Percentiles rank a stretch among this genome's conserved stretches.
These are phyloP conservation scores for Ganoderma sp. DNA, from an alignment of 1,284 basidiomycete genomes.

Conservation along the genomic window DNA sequence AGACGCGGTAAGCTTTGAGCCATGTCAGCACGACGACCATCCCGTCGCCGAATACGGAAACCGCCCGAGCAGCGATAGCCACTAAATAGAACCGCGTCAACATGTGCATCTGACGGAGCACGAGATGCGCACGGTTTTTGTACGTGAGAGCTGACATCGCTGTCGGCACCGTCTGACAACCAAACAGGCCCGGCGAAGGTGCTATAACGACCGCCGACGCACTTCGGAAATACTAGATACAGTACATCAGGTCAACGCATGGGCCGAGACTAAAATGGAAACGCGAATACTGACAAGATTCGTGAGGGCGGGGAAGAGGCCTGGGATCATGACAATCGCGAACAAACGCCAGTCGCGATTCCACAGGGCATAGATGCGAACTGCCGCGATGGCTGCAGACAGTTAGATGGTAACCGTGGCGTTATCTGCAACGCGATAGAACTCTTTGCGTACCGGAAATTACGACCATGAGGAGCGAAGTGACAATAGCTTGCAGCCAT, in stretches of 20 bases:
- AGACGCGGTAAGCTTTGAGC: conserved; percentile 2
- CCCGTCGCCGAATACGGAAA: too few relatives aligned
- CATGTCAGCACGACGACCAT: too few relatives aligned
- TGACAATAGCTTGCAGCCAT: conserved; percentile 22
- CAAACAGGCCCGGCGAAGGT: conserved; percentile 18
- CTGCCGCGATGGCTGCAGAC: not conserved
- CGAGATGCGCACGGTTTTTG: conserved; percentile 15
- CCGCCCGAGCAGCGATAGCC: not conserved
- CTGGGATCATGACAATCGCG: conserved; percentile 21
- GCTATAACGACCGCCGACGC: conserved; percentile 22
- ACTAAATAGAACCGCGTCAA: not conserved
- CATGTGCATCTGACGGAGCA: not conserved
- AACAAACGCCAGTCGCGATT: conserved; percentile 21
- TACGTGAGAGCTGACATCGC: conserved; percentile 20
- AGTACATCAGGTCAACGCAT: too few relatives aligned
- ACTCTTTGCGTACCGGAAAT: conserved; percentile 22
- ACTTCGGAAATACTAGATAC: conserved; percentile 24
- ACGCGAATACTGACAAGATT: conserved; percentile 22
- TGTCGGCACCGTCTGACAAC: conserved; percentile 24
- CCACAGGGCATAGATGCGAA: conserved; percentile 32
- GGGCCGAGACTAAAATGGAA: not conserved
- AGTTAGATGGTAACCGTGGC: too few relatives aligned
- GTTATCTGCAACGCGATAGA: not conserved
- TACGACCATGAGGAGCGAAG: conserved; percentile 22
- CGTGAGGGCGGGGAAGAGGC: conserved; percentile 25